Base-by-base conservation (phyloP, 164 flowering plant genomes). In the Berberis thunbergii region DNA sequence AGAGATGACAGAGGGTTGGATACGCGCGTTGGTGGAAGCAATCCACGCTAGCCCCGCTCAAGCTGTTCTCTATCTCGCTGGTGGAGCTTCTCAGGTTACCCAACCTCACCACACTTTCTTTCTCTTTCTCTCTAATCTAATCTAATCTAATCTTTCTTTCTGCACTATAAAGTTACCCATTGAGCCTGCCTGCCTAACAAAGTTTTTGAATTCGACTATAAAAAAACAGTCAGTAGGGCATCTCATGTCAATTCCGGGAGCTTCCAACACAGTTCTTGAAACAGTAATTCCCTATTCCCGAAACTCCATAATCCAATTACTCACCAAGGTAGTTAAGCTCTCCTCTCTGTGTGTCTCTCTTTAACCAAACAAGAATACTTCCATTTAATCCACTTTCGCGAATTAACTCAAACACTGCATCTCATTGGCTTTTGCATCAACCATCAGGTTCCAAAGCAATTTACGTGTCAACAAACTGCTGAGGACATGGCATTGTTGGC, bases 41-140 rank as follows among this genome's bases (percentile, higher is more conserved):
- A 84, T 95, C 4, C 97, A 95, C 76, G 73, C 88, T 5, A 64
- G 64, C 54, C 94, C 97, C 2, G 77, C 87, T 54, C 97, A 91
- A 65, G 86, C 89, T 54, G 97, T 89, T 54, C 72, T 91, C 73
- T 83, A 84, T 61, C 69, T 95, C 76, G 61, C 96, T 74, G 99
- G 97, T 61, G 99, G 97, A 45, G 97, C 97, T 46, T 95, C 99
- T 75, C 94, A 87, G 86, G 96, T 87, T 41, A 64, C 41, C 57
- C 45, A 43, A 52, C 64, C 60, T 52, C 65, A 64, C 67, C 63
- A 62, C 64, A 43, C 50, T 49, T n/a, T 62, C 53, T 38, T 41
- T 38, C 41, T 61, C 11, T 26, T 8, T 46, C n/a, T 43, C 44
- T 62, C 7, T 40, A n/a, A 4, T 11, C 1, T n/a, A n/a, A n/a